These are phyloP conservation scores for Plectosphaerella sp. DNA, from an alignment of 2,329 filamentous ascomycete genomes.

Conservation along the genomic window DNA sequence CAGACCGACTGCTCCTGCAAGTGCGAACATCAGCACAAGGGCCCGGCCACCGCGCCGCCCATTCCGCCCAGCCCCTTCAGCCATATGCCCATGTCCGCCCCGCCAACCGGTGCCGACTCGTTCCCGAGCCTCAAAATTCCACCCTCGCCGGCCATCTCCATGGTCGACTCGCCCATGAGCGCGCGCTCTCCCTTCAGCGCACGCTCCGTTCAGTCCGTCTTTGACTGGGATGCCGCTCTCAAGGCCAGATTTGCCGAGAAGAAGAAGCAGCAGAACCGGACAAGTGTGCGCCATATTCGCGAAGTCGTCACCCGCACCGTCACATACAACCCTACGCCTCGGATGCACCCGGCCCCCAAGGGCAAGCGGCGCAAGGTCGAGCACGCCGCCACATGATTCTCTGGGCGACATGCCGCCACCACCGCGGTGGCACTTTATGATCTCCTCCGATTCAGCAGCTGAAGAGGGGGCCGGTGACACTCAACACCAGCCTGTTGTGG, in stretches of 20 bases:
- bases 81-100: slow-evolving; percentile 53
- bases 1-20: slow-evolving; percentile 53
- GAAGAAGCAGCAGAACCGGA: slow-evolving; percentile 52
- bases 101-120: slow-evolving; percentile 55
- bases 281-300: slow-evolving; percentile 66
- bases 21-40: slow-evolving; percentile 46
- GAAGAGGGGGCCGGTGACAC: too few species aligned
- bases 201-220: slow-evolving; percentile 61
- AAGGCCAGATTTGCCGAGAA: slow-evolving; percentile 62
- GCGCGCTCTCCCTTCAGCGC: slow-evolving; percentile 72
- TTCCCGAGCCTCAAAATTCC: slow-evolving; percentile 71
- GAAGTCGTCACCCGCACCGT: slow-evolving; percentile 94
- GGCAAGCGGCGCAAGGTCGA: slow-evolving; percentile 81
- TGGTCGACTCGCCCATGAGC: slow-evolving; percentile 65
- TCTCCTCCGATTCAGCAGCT: too few species aligned
- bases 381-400: slow-evolving; percentile 15
- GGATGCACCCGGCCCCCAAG: slow-evolving; percentile 84
- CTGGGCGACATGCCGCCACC: not conserved
- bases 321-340: slow-evolving; percentile 67
- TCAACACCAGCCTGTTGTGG: slow-evolving; percentile 8
- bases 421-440: too few species aligned
- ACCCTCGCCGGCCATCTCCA: slow-evolving; percentile 66
- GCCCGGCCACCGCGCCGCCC: slow-evolving; percentile 30
- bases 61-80: slow-evolving; percentile 48
- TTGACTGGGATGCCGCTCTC: slow-evolving; percentile 72